Conservation (phyloP, 2,329 filamentous ascomycete species). For the Hypoxylon rubiginosum region DNA sequence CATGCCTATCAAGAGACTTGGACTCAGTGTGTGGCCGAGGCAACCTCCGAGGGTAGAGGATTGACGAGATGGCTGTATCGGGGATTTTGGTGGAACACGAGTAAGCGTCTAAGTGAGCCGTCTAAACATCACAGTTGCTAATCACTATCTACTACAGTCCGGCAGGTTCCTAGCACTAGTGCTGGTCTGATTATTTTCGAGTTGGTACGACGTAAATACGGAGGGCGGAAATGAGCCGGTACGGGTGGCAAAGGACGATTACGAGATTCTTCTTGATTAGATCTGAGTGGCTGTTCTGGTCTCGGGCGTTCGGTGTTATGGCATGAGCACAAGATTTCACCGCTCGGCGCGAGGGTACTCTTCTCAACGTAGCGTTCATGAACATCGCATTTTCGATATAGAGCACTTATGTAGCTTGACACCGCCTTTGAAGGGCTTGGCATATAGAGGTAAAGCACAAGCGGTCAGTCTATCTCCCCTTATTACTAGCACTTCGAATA, state of each 20-base stretch:
- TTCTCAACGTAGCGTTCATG: conserved; percentile 8
- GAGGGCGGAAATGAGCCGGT: conserved; percentile 72
- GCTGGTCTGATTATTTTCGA: conserved; percentile 85
- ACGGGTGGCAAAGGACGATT: conserved; percentile 76
- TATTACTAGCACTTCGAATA: conserved; percentile 57
- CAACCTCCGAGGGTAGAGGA: conserved; percentile 67
- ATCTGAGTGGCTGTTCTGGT: conserved; percentile 1
- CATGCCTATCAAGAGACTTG: conserved; percentile 78
- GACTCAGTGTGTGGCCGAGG: conserved; percentile 70
- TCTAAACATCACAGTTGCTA: conserved; percentile 4
- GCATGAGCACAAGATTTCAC: conserved; percentile 16
- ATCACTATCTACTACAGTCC: conserved; percentile 53
- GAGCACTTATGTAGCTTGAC: neutral
- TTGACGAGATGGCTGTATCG: conserved; percentile 76
- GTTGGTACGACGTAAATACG: conserved; percentile 79
- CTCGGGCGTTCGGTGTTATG: conserved; percentile 14
- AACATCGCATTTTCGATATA: conserved; percentile 4
- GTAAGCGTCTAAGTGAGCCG: no score
- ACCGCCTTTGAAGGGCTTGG: neutral
- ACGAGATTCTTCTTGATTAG: conserved; percentile 74
- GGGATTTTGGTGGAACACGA: conserved; percentile 79
- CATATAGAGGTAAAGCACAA: conserved; percentile 25
- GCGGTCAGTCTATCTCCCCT: conserved; percentile 40
- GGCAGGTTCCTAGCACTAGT: conserved; percentile 82
- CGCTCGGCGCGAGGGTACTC: conserved; percentile 18